phyloP scores from a whole-genome alignment of 2,329 filamentous ascomycete genomes.

The Neopestalotiopsis sp. region DNA sequence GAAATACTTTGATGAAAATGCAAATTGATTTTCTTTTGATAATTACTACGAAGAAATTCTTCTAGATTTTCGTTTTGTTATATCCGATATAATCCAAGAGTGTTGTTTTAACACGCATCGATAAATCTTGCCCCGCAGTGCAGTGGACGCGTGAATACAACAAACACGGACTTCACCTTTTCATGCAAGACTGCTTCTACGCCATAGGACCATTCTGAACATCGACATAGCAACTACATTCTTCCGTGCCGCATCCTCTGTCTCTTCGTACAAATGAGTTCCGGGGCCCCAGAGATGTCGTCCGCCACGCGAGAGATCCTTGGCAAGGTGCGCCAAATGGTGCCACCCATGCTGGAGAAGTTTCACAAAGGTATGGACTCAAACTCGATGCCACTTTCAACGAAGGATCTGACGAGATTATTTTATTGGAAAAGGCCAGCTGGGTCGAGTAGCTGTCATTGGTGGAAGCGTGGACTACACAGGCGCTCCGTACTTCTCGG shows the following conservation, averaged over 20 bases:
- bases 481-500: conserved; percentile 96
- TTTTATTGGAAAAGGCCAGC: conserved; percentile 89
- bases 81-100: too few species aligned
- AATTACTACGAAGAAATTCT: too few species aligned
- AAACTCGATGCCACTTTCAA: neutral
- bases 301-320: conserved; percentile 76
- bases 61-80: too few species aligned
- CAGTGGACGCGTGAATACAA: neutral
- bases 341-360: conserved; percentile 91
- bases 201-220: neutral
- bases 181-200: neutral
- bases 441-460: conserved; percentile 90
- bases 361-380: conserved; percentile 84
- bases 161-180: neutral
- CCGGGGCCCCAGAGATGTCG: conserved; percentile 58
- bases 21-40: too few species aligned
- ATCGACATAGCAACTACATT: neutral
- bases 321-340: conserved; percentile 81
- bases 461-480: conserved; percentile 97
- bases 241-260: neutral
- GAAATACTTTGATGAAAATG: too few species aligned
- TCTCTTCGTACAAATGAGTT: conserved; percentile 27
- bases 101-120: too few species aligned
- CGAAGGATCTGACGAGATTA: conserved; percentile 84
- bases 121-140: neutral